phyloP scores from a whole-genome alignment of 441 rosid species.

The Aleurites moluccanus region DNA sequence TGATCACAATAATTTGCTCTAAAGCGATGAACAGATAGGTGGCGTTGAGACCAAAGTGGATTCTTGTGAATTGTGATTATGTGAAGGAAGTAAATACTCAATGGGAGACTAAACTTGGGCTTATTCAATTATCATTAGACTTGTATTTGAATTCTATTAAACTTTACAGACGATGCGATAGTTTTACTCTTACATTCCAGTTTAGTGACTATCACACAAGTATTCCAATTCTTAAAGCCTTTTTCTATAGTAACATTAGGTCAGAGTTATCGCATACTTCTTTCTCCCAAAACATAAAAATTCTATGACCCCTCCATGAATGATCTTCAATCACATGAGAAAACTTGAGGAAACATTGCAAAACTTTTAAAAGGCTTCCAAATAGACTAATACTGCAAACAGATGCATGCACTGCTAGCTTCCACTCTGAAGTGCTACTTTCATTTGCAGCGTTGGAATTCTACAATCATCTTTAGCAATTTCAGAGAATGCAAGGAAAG shows the following conservation, averaged over 20 bases:
- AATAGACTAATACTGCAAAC: not conserved
- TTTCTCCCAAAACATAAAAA: not conserved
- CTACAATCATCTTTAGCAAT: not conserved
- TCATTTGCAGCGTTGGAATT: not conserved
- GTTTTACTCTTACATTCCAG: not conserved
- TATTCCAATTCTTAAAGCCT: not conserved
- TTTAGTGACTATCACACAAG: not conserved
- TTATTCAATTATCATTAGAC: constrained; percentile 2
- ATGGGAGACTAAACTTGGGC: constrained; percentile 7
- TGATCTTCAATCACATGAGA: not conserved
- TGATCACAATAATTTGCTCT: constrained; percentile 11
- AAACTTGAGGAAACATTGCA: not conserved
- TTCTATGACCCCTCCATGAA: not conserved
- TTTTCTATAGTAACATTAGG: not conserved
- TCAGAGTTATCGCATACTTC: not conserved
- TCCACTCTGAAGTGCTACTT: not conserved
- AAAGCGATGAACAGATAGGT: not conserved
- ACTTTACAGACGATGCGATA: not conserved
- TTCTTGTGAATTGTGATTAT: constrained; percentile 11
- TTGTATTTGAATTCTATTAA: constrained; percentile 8
- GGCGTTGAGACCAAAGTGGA: not conserved
- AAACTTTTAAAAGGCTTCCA: not conserved
- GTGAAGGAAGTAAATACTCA: not conserved
- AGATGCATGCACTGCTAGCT: not conserved
- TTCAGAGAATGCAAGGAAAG: not conserved